A percentile compares a stretch with the other conserved stretches of the same genome.
These are phyloP conservation scores for Fusarium musae DNA, from an alignment of 2,329 filamentous ascomycete species.

Conservation along the genomic window DNA sequence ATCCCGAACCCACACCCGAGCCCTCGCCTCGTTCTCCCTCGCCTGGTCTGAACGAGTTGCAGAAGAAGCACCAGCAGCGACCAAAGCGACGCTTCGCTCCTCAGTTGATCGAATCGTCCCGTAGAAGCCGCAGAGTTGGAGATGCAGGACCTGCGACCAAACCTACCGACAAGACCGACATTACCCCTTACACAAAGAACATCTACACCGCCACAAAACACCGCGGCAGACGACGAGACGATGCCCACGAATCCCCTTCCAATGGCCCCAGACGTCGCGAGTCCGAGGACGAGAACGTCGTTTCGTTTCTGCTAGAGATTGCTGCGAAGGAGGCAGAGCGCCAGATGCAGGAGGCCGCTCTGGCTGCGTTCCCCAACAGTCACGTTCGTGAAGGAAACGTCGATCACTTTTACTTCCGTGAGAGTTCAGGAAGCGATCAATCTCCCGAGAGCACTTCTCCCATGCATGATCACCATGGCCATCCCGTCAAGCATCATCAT, in stretches of 20 bases:
- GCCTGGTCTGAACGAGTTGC: constrained; percentile 55
- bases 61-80: constrained; percentile 51
- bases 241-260: constrained; percentile 18
- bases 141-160: constrained; percentile 71
- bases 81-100: constrained; percentile 73
- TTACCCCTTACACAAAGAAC: constrained; percentile 71
- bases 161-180: constrained; percentile 77
- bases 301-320: constrained; percentile 80
- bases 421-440: constrained; percentile 69
- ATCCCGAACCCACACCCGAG: constrained; percentile 67
- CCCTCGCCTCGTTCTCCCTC: constrained; percentile 63
- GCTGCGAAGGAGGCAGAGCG: constrained; percentile 83
- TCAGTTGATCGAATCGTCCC: constrained; percentile 83
- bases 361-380: constrained; percentile 81
- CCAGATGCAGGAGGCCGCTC: constrained; percentile 80
- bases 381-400: constrained; percentile 75
- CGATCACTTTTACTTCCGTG: constrained; percentile 75
- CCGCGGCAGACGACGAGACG: constrained; percentile 49
- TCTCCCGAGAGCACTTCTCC: constrained; percentile 53
- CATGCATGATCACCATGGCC: constrained; percentile 43
- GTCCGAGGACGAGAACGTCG: constrained; percentile 79
- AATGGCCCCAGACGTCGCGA: constrained; percentile 62
- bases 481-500: constrained; percentile 34
- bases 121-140: constrained; percentile 74
- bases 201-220: constrained; percentile 62